Percentiles rank a stretch among this genome's conserved stretches.
phyloP scores from a whole-genome alignment of 1,139 yeast genomes.

The Hansenula lynferdii region DNA sequence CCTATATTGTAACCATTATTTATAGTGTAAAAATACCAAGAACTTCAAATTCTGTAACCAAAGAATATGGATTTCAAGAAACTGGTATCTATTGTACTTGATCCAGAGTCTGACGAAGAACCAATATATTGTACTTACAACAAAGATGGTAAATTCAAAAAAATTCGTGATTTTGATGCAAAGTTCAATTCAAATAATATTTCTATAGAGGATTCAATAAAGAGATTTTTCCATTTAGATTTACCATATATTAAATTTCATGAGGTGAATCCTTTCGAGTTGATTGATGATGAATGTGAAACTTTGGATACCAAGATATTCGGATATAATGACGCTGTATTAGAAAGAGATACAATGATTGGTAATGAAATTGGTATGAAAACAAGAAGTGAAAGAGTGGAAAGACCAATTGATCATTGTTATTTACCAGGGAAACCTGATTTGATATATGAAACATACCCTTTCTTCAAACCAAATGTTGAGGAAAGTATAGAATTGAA shows the following conservation, averaged over 20 bases:
- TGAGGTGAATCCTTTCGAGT: constrained; percentile 16
- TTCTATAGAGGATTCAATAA: constrained; percentile 1
- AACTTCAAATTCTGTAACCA: too few species aligned
- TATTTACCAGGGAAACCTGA: constrained; percentile 19
- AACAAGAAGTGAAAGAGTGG: constrained; percentile 6
- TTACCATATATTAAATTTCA: constrained; percentile 18
- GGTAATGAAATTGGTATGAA: constrained; percentile 16
- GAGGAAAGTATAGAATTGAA: constrained; percentile 11
- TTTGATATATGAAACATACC: constrained; percentile 19
- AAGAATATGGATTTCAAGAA: constrained; percentile 2
- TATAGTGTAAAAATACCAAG: too few species aligned
- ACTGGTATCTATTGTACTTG: constrained; percentile 7
- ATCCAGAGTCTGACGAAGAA: constrained; percentile 10
- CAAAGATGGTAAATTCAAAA: constrained; percentile 3
- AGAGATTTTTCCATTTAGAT: constrained; percentile 12
- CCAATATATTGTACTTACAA: constrained; percentile 6
- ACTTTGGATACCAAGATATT: constrained; percentile 7
- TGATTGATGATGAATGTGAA: constrained; percentile 10
- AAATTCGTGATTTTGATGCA: not conserved
- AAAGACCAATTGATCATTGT: constrained; percentile 11
- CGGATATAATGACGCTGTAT: constrained; percentile 11
- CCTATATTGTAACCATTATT: too few species aligned
- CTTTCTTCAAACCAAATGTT: constrained; percentile 17
- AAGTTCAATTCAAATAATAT: not conserved
- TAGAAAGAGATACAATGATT: constrained; percentile 18